Evolutionary conservation across 2,329 filamentous ascomycete species (phyloP).

Genomic region (Coniochaeta prunicola): DNA sequence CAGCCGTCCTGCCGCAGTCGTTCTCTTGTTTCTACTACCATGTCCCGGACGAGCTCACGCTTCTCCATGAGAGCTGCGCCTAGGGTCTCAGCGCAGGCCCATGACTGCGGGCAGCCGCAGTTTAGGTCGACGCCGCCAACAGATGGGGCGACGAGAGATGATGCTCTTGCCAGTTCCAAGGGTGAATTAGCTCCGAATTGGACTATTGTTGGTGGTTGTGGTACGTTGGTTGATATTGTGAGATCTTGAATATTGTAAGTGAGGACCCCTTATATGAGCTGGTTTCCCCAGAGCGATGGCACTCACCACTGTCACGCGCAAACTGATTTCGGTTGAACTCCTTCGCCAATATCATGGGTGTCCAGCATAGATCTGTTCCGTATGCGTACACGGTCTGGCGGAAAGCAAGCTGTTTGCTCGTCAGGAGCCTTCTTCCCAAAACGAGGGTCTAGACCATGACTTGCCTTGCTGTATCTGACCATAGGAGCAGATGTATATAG

Average conservation of each 20-base stretch:
- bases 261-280: neutral
- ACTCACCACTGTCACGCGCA: slow-evolving; percentile 52
- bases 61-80: slow-evolving; percentile 63
- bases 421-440: slow-evolving; percentile 2
- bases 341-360: slow-evolving; percentile 64
- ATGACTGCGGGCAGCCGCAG: slow-evolving; percentile 66
- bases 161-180: slow-evolving; percentile 54
- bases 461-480: slow-evolving; percentile 57
- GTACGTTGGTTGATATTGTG: slow-evolving; percentile 45
- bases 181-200: slow-evolving; percentile 61
- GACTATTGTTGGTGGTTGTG: slow-evolving; percentile 53
- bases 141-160: slow-evolving; percentile 53
- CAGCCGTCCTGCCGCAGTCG: slow-evolving; percentile 46
- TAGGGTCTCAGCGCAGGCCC: slow-evolving; percentile 61
- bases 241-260: slow-evolving; percentile 36
- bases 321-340: slow-evolving; percentile 57
- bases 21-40: slow-evolving; percentile 51
- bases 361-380: slow-evolving; percentile 61
- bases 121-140: slow-evolving; percentile 62
- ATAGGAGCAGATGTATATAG: slow-evolving; percentile 58
- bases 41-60: slow-evolving; percentile 57
- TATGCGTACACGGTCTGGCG: slow-evolving; percentile 59
- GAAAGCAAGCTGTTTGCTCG: slow-evolving; percentile 51
- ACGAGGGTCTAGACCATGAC: neutral
- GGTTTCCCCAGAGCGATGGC: too few relatives aligned